Percentiles rank a stretch among this genome's conserved stretches.
Conservation (phyloP, 192 early-diverging fungal species). For the Powellomyces hirtus region DNA sequence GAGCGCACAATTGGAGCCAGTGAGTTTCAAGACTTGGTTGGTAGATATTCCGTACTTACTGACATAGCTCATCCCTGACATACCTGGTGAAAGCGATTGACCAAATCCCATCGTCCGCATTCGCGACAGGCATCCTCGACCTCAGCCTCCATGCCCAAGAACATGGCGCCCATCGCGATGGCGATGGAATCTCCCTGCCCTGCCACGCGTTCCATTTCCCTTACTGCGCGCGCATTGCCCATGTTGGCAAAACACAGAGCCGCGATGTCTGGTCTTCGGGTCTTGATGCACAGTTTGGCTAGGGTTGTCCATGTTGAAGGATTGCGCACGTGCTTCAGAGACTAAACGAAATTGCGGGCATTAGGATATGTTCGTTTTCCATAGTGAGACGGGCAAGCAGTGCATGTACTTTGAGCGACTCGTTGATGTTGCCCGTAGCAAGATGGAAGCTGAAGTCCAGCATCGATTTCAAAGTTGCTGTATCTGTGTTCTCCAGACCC, state of each 20-base stretch:
- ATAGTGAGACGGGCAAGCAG: neutral
- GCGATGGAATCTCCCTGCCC: conserved; percentile 15
- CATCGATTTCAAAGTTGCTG: conserved; percentile 37
- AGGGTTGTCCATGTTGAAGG: conserved; percentile 49
- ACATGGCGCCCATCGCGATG: conserved; percentile 23
- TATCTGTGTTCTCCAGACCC: conserved; percentile 36
- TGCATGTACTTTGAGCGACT: conserved; percentile 50
- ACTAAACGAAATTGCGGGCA: conserved; percentile 17
- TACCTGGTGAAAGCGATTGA: conserved; percentile 48
- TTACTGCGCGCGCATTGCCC: conserved; percentile 41
- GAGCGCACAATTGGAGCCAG: too few relatives aligned
- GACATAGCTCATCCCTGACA: too few relatives aligned
- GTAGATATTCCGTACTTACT: too few relatives aligned
- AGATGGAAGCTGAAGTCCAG: conserved; percentile 51
- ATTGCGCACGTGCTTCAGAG: conserved; percentile 42
- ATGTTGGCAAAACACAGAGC: conserved; percentile 44
- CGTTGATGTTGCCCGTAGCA: conserved; percentile 49
- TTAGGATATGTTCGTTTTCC: neutral
- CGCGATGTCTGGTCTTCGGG: conserved; percentile 37
- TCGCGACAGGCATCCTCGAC: conserved; percentile 33
- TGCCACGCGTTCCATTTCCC: conserved; percentile 10
- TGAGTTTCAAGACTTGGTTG: too few relatives aligned
- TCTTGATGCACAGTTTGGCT: conserved; percentile 53
- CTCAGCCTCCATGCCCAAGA: conserved; percentile 42
- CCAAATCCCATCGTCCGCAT: conserved; percentile 35